These are phyloP conservation scores for Apiospora arundinis DNA, from an alignment of 2,329 filamentous ascomycete species.

Conservation along the genomic window DNA sequence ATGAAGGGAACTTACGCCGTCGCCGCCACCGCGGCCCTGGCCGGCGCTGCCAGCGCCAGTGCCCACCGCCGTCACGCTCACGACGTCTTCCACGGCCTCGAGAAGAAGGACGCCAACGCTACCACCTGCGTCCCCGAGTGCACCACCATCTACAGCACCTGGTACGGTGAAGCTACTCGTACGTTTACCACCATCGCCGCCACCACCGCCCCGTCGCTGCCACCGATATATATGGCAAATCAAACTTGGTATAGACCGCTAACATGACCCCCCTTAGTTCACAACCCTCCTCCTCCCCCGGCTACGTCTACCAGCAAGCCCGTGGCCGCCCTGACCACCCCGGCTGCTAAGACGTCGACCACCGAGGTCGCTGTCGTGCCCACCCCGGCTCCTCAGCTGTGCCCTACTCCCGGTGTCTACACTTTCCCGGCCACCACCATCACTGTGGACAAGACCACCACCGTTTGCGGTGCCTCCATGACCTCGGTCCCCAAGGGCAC, in stretches of 20 bases:
- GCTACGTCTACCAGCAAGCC: conserved; percentile 35
- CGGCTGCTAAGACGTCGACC: conserved; percentile 36
- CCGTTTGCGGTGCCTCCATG: conserved; percentile 67
- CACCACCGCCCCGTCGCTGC: too few species aligned
- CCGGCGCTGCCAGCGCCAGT: conserved; percentile 61
- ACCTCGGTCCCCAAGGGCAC: conserved; percentile 68
- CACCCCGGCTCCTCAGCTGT: conserved; percentile 59
- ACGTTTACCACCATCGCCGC: conserved; percentile 41
- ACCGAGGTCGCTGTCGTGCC: conserved; percentile 56
- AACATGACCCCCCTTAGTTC: conserved; percentile 44
- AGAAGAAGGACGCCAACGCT: conserved; percentile 51
- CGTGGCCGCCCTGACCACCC: conserved; percentile 31
- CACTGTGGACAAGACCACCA: conserved; percentile 70
- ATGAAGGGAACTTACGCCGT: conserved; percentile 79
- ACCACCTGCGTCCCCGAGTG: conserved; percentile 66
- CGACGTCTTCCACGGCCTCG: conserved; percentile 56
- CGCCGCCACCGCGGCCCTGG: conserved; percentile 69
- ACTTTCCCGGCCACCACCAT: conserved; percentile 77
- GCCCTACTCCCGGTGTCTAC: conserved; percentile 73
- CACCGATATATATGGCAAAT: not conserved
- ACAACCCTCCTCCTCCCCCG: conserved; percentile 43
- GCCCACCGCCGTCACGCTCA: conserved; percentile 69
- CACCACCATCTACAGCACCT: conserved; percentile 76
- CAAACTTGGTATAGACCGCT: conserved; percentile 25
- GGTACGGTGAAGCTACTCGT: conserved; percentile 72